Percentiles rank a stretch among this genome's conserved stretches.
These are phyloP conservation scores for Boletellus ananas DNA, from an alignment of 768 basidiomycete genomes.

Conservation along the genomic window DNA sequence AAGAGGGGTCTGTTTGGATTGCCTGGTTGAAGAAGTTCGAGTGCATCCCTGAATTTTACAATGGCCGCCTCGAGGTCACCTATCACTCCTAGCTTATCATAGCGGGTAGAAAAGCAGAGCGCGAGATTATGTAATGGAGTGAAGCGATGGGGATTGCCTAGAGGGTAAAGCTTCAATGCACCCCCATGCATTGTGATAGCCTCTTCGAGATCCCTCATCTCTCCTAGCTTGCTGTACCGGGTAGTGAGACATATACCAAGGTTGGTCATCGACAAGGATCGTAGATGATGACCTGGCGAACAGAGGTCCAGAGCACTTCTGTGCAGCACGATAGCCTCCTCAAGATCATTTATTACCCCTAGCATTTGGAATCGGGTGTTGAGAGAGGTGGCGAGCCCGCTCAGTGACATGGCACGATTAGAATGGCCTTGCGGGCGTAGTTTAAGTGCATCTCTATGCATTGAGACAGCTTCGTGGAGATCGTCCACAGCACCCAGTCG, in stretches of 20 bases:
- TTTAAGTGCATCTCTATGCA: not conserved
- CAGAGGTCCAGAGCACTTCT: not conserved
- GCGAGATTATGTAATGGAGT: not conserved
- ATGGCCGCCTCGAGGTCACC: not conserved
- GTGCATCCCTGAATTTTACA: not conserved
- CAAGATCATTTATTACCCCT: not conserved
- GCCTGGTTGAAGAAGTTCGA: not conserved
- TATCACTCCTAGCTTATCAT: not conserved
- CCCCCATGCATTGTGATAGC: not conserved
- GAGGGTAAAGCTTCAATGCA: not conserved
- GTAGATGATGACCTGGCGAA: not conserved
- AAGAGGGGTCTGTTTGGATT: not conserved
- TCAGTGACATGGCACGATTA: not conserved
- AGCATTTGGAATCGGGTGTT: not conserved
- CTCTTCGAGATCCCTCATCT: not conserved
- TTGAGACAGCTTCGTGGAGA: slow-evolving; percentile 18
- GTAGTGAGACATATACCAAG: not conserved
- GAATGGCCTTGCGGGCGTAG: slow-evolving; percentile 1
- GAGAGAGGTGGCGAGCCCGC: not conserved
- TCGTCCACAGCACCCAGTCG: not conserved
- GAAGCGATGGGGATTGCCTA: not conserved
- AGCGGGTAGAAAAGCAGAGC: not conserved
- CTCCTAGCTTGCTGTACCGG: not conserved
- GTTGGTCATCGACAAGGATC: not conserved
- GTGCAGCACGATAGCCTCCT: not conserved